Base-by-base conservation (phyloP, 345 rosid species). In the Sisymbrium altissimum region DNA sequence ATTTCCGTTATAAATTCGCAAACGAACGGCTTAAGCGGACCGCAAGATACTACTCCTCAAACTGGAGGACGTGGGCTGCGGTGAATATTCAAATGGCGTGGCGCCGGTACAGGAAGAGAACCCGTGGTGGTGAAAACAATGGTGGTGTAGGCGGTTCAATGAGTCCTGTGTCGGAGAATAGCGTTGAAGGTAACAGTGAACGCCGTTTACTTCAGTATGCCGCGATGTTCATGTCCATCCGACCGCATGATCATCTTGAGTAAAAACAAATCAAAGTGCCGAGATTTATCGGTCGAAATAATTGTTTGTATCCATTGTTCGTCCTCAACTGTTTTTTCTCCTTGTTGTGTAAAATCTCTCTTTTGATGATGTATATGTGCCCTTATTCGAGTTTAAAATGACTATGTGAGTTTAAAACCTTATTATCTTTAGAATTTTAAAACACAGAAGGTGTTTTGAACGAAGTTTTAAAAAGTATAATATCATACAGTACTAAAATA, bases 11-110 rank as follows among this genome's bases (percentile, higher is more conserved):
- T 81, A 86, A 75, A 74, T 91, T 93, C 5, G 83, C 93, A 7
- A 88, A 86, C 36, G 87, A 88, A 74, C 84, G 85, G 73, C 88
- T 91, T 3, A 93, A 86, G 81, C 68, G 96, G 64, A 93, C 86
- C 0, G 90, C 96, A 2, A 88, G 98, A 82, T 89, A 86, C 74
- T 91, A 89, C 66, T 94, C 98, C 5, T 94, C 97, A 12, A 91
- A 88, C 68, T 94, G 98, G 96, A 70, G 96, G 56, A 87, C 91
- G 5, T 94, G 98, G 97, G 98, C 97, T 0, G 97, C 97, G 0
- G 97, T 94, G 57, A 91, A 83, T 33, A 79, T 91, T 17, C 98
- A 94, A 41, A 70, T 89, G 63, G 86, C 91, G 11, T 94, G 98
- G 98, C 80, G 84, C 0, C 80, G 86, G 10, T 78, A 87, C 79